Base-by-base conservation (phyloP, 2,329 filamentous ascomycete species). In the Aspergillus brasiliensis region DNA sequence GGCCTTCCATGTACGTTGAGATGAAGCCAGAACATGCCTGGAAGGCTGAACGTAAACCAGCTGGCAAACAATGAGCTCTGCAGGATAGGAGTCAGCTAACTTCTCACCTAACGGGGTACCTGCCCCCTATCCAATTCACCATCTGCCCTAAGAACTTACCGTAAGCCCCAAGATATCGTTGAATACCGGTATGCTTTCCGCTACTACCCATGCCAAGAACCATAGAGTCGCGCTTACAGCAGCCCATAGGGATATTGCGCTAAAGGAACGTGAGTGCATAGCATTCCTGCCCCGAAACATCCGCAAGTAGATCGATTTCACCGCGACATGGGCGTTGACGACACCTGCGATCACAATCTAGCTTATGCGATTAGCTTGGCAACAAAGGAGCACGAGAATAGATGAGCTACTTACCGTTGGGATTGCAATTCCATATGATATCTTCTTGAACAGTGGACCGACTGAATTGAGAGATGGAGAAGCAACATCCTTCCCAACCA, bases 181-280 rank as follows among this genome's bases (percentile, higher is more conserved):
- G 77, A 91, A 91, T 51, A 86, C 83, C 1, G 88, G 88, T 3
- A 91, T 86, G 0, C 83, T 84, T 71, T 88, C 85, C 7, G 87
- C 86, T 57, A 91, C 85, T 53, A 90, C 69, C 80, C 85, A 88
- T 1, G 86, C 84, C 6, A 87, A 60, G 6, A 84, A 66, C 84
- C 87, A 90, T 17, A 85, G 72, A 11, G 67, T 72, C 0, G 79
- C 68, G 8, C 83, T 81, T 34, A 91, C 82, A 5, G 60, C 77
- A 8, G 83, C 65, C 89, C 88, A 91, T 4, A 78, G 78, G 1
- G 78, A 69, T 63, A 81, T 82, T 5, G 83, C 82, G 0, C 77
- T 54, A 48, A 76, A 73, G 23, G 79, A 84, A 48, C 76, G 76
- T 59, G 78, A 34, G 42, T 77, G 74, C 70, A 83, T 75, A 68